phyloP scores from a whole-genome alignment of 2,329 filamentous ascomycete species.

The Cercospora nicotianae region DNA sequence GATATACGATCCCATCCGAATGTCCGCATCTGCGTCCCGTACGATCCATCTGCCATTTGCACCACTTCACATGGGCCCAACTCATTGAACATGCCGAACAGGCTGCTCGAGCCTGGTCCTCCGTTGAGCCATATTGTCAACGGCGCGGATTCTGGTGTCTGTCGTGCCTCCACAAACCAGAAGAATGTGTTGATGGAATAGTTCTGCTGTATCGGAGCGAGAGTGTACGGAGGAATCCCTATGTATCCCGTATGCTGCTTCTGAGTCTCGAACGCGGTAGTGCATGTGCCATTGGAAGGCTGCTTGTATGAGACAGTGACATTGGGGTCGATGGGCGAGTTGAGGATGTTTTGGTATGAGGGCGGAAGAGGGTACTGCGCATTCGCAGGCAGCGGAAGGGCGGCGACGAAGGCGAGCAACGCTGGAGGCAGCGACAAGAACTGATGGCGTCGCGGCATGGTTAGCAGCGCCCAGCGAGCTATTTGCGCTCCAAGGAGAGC shows the following conservation, averaged over 20 bases:
- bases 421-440: constrained; percentile 31
- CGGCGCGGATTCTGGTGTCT: constrained; percentile 51
- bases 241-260: constrained; percentile 73
- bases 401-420: constrained; percentile 29
- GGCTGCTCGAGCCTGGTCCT: constrained; percentile 64
- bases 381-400: constrained; percentile 19
- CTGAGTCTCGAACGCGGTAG: constrained; percentile 63
- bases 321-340: constrained; percentile 61
- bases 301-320: constrained; percentile 69
- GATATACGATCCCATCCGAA: constrained; percentile 66
- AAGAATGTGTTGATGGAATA: constrained; percentile 65
- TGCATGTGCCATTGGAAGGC: constrained; percentile 61
- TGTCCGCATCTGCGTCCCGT: constrained; percentile 50
- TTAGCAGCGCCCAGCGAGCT: constrained; percentile 1
- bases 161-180: constrained; percentile 61
- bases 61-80: constrained; percentile 53
- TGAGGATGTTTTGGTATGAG: constrained; percentile 54
- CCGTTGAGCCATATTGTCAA: constrained; percentile 68
- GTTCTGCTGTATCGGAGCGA: constrained; percentile 51
- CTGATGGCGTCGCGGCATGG: constrained; percentile 7
- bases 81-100: constrained; percentile 64
- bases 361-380: constrained; percentile 45
- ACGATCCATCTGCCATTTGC: constrained; percentile 45
- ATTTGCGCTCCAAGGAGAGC: not conserved
- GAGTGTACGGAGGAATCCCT: constrained; percentile 52